Base-by-base conservation (phyloP, 192 early-diverging fungal genomes). In the Backusella luteola region DNA sequence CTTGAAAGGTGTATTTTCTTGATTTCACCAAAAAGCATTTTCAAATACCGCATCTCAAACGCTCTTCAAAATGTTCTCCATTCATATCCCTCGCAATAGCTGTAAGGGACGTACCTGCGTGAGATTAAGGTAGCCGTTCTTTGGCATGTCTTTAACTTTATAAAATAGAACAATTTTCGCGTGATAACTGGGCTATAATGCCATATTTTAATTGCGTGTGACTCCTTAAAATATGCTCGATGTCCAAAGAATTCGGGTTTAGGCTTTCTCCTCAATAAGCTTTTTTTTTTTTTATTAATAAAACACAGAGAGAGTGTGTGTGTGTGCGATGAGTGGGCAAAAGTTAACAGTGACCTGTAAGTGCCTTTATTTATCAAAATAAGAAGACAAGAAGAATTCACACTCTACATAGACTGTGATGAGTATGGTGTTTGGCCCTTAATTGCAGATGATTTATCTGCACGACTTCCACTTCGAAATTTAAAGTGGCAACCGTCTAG, bases 401-500 rank as follows among this genome's bases (percentile, higher is more conserved):
- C 23, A 23, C 21, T 44, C 0, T 79, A 19, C 39, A 7, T 75
- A 89, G 88, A 89, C 73, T 83, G 81, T 73, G 88, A 89, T 67
- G 87, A 89, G 67, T 84, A 81, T 80, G 87, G 80, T 8, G 83
- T 89, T 34, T 95, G 93, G 93, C 81, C 80, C 39, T 82, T 84
- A 29, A 86, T 96, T 21, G 86, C 87, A 17, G 83, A 88, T 49
- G 93, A 92, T 42, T 85, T 97, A 52, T 78, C 73, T 34, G 74
- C 84, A 34, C 86, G 92, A n/a, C 87, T 97, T 38, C 95, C 95
- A 2, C 85, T 97, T 34, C 87, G 91, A 42, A 94, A 95, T 75
- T 77, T 97, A 15, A 85, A 86, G 35, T 97, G 94, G 91, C 93
- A 91, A 67, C 90, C 93, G 17, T 87, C 92, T 4, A 84, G 85